A percentile compares a stretch with the other conserved stretches of the same genome.
phyloP scores from a whole-genome alignment of 345 rosid genomes.

The Trapa bicornis region DNA sequence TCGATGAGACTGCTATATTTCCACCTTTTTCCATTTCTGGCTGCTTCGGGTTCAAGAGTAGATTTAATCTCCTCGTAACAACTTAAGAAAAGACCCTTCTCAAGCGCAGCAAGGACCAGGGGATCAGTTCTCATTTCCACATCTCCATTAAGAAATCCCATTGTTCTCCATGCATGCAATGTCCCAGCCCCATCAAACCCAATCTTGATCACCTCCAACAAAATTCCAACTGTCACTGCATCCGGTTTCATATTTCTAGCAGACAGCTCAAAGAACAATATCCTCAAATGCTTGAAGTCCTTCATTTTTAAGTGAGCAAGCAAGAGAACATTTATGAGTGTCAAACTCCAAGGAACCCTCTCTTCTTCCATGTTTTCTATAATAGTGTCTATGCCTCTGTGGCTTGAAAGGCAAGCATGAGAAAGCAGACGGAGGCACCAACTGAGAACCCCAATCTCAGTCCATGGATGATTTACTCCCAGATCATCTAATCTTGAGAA shows the following conservation, averaged over 20 bases:
- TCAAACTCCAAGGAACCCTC: constrained; percentile 34
- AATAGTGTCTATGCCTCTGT: constrained; percentile 44
- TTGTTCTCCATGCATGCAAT: constrained; percentile 38
- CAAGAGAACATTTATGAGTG: constrained; percentile 35
- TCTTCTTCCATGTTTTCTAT: constrained; percentile 40
- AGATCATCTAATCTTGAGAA: constrained; percentile 51
- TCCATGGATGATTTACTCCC: constrained; percentile 32
- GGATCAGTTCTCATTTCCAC: constrained; percentile 46
- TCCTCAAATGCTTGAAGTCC: constrained; percentile 32
- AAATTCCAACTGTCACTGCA: constrained; percentile 49
- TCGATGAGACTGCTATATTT: constrained; percentile 36
- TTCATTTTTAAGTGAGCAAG: constrained; percentile 45
- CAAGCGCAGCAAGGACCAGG: constrained; percentile 42
- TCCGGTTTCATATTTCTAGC: constrained; percentile 36
- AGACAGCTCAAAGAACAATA: constrained; percentile 21
- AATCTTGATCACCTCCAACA: constrained; percentile 28
- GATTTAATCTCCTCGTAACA: constrained; percentile 31
- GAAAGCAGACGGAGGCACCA: constrained; percentile 62
- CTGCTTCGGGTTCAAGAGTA: constrained; percentile 20
- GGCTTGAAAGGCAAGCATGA: constrained; percentile 47
- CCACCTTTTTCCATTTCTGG: constrained; percentile 27
- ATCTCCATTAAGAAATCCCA: constrained; percentile 34
- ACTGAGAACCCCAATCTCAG: constrained; percentile 28
- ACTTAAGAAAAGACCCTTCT: constrained; percentile 43
- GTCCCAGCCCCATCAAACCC: constrained; percentile 30